A percentile compares a stretch with the other conserved stretches of the same genome.
Evolutionary conservation across 2,329 filamentous ascomycete species (phyloP).

Genomic region (Grosmannia serpens): DNA sequence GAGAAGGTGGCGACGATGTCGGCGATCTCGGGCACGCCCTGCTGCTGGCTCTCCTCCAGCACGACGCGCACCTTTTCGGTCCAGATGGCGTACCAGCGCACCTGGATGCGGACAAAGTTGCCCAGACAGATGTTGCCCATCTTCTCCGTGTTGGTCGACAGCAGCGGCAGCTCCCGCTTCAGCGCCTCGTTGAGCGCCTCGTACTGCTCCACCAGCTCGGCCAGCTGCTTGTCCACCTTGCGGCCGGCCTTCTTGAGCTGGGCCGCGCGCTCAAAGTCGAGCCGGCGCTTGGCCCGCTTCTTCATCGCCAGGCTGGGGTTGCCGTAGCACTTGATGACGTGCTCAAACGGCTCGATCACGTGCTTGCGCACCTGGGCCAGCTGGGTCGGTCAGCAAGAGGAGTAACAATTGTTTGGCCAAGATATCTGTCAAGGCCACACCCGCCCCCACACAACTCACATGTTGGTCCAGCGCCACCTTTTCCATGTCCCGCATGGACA

Average conservation of each 20-base stretch:
- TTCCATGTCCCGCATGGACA: conserved; percentile 76
- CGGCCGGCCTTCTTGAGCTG: conserved; percentile 69
- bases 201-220: conserved; percentile 79
- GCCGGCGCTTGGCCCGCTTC: conserved; percentile 83
- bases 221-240: conserved; percentile 75
- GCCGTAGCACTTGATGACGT: conserved; percentile 44
- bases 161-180: conserved; percentile 79
- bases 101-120: conserved; percentile 76
- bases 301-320: conserved; percentile 83
- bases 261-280: conserved; percentile 77
- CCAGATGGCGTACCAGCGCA: conserved; percentile 72
- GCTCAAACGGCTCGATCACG: conserved; percentile 58
- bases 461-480: conserved; percentile 65
- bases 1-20: conserved; percentile 71
- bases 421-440: too few relatives aligned
- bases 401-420: too few relatives aligned
- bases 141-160: conserved; percentile 71
- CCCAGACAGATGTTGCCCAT: conserved; percentile 73
- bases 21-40: conserved; percentile 50
- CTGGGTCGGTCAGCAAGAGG: conserved; percentile 18
- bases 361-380: conserved; percentile 60
- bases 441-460: background rate
- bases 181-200: conserved; percentile 83
- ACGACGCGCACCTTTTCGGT: conserved; percentile 70
- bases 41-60: conserved; percentile 42